These are phyloP conservation scores for Thinopyrum elongatum DNA, from an alignment of 176 grass and related monocot genomes.

Conservation along the genomic window DNA sequence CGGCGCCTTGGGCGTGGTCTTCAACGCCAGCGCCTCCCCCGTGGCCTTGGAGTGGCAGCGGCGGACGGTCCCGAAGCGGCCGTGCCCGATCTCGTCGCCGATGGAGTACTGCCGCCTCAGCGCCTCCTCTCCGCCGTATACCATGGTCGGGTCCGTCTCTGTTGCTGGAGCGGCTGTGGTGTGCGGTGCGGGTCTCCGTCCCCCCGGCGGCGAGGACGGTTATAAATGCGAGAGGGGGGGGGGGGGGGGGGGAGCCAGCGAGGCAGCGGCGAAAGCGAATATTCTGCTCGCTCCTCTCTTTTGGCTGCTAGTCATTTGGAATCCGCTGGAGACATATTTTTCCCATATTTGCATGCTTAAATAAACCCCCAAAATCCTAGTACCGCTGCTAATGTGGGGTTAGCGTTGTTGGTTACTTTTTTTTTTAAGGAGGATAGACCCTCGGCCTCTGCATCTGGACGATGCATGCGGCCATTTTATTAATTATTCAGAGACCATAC, in stretches of 20 bases:
- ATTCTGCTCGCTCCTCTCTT: slow-evolving; percentile 3
- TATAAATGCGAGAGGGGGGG: slow-evolving; percentile 15
- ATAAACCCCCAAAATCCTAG: too few species aligned
- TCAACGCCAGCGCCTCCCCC: slow-evolving; percentile 52
- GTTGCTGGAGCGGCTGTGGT: neutral
- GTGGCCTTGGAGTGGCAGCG: slow-evolving; percentile 57
- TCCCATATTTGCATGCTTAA: too few species aligned
- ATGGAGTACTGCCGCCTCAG: slow-evolving; percentile 52
- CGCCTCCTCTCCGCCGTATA: slow-evolving; percentile 20
- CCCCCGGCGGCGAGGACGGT: neutral
- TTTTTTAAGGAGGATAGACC: too few species aligned
- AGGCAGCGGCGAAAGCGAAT: neutral
- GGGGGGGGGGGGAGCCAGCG: neutral
- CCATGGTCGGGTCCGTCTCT: neutral
- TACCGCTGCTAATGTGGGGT: too few species aligned
- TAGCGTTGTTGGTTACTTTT: too few species aligned
- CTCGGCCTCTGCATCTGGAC: too few species aligned
- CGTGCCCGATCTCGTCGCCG: slow-evolving; percentile 69
- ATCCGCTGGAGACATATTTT: neutral
- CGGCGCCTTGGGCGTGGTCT: slow-evolving; percentile 57
- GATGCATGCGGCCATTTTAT: too few species aligned
- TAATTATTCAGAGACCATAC: too few species aligned
- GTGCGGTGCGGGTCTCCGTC: neutral
- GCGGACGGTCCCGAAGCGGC: slow-evolving; percentile 62
- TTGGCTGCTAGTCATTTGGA: neutral